Percentiles rank a stretch among this genome's conserved stretches.
Conservation (phyloP, 1,284 basidiomycete genomes). For the Hymenochaete sp. region DNA sequence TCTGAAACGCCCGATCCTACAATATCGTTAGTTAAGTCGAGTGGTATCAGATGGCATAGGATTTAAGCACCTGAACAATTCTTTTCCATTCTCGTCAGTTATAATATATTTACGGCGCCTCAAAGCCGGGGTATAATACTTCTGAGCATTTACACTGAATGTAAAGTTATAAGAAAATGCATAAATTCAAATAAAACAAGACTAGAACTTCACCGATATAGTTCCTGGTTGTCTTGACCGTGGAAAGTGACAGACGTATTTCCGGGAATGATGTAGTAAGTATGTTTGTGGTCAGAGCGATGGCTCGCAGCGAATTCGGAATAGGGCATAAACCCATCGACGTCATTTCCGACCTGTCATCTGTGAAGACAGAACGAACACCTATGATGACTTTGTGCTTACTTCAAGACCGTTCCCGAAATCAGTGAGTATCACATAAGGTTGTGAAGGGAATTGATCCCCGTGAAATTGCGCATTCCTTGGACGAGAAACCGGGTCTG, state of each 20-base stretch:
- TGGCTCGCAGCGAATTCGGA: constrained; percentile 19
- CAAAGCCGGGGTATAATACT: constrained; percentile 41
- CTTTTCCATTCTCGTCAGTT: constrained; percentile 55
- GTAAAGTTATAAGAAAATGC: constrained; percentile 17
- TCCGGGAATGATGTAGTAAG: constrained; percentile 19
- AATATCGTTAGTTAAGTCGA: neutral
- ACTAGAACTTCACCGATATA: constrained; percentile 15
- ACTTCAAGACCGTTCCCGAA: constrained; percentile 18
- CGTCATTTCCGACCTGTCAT: constrained; percentile 20
- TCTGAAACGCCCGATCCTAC: constrained; percentile 13
- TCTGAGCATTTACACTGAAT: constrained; percentile 25
- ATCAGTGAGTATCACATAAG: constrained; percentile 19
- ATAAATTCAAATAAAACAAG: neutral
- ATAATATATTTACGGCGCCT: constrained; percentile 64
- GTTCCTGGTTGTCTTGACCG: constrained; percentile 18
- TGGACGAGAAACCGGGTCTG: neutral
- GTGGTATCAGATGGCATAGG: neutral
- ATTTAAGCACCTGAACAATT: constrained; percentile 47
- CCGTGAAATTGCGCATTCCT: too few species aligned
- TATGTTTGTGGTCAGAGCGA: constrained; percentile 12
- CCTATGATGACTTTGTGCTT: neutral
- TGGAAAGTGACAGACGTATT: constrained; percentile 17
- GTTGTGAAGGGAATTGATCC: too few species aligned
- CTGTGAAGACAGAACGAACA: neutral
- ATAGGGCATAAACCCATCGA: constrained; percentile 23